phyloP scores from a whole-genome alignment of 176 grass and related monocot species.

The Cocos nucifera region DNA sequence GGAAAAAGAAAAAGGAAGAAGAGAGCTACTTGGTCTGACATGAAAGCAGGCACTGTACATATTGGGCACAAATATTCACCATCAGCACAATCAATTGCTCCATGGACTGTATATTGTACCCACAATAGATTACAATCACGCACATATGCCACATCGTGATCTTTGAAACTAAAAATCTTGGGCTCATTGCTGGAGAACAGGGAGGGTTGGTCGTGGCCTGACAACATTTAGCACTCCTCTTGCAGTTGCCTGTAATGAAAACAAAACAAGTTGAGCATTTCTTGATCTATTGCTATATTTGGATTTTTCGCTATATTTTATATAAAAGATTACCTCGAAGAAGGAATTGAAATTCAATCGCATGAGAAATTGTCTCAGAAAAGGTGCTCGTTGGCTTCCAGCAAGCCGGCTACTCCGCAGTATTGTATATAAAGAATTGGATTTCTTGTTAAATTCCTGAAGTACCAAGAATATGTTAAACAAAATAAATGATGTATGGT shows the following conservation, averaged over 20 bases:
- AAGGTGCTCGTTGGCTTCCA: conserved; percentile 83
- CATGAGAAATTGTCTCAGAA: conserved; percentile 89
- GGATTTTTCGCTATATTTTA: no score
- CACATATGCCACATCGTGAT: no score
- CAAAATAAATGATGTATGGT: background rate
- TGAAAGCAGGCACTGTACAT: no score
- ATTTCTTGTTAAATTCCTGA: conserved; percentile 97
- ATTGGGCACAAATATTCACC: no score
- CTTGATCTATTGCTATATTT: no score
- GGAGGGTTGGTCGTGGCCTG: conserved; percentile 30
- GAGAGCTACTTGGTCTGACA: no score
- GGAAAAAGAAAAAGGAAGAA: no score
- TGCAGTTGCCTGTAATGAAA: conserved; percentile 48
- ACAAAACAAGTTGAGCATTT: background rate
- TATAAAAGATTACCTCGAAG: conserved; percentile 54
- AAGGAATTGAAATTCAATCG: conserved; percentile 87
- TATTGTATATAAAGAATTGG: conserved; percentile 93
- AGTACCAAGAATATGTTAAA: background rate
- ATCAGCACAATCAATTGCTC: no score
- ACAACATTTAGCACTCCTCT: conserved; percentile 74
- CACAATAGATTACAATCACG: no score
- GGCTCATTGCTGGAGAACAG: background rate
- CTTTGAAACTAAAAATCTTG: no score
- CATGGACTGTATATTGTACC: no score
- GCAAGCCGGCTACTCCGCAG: conserved; percentile 79